Evolutionary conservation across 352 stramenopile species (phyloP).

Genomic region (Aphanomyces stellatus): DNA sequence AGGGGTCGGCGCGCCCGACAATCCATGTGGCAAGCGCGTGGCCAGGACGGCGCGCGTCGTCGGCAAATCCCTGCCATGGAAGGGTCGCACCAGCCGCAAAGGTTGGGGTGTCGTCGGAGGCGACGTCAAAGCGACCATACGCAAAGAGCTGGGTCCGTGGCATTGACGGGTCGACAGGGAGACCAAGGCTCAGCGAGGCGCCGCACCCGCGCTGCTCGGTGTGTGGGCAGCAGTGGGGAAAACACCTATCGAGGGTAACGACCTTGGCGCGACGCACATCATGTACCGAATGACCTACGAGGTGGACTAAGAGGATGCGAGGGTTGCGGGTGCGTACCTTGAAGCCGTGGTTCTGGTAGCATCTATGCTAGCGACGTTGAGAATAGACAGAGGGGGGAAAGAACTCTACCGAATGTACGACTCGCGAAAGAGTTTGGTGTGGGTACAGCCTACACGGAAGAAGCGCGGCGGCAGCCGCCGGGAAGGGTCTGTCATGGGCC

Average conservation of each 20-base stretch:
- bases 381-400: not conserved
- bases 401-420: not conserved
- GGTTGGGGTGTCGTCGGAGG: not conserved
- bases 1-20: not conserved
- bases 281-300: conserved; percentile 9
- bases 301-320: not conserved
- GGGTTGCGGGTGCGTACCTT: not conserved
- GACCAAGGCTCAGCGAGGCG: not conserved
- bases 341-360: conserved; percentile 4
- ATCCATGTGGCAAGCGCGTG: not conserved
- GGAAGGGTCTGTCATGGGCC: no score
- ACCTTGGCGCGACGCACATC: no score
- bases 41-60: not conserved
- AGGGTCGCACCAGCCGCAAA: not conserved
- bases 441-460: not conserved
- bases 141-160: not conserved
- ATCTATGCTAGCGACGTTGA: not conserved
- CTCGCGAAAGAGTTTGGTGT: not conserved
- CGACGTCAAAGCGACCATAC: conserved; percentile 6
- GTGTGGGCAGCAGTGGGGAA: conserved; percentile 3
- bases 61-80: not conserved
- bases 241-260: not conserved
- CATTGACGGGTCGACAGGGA: not conserved
- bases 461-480: not conserved
- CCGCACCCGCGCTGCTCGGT: not conserved